phyloP scores from a whole-genome alignment of 2,329 filamentous ascomycete genomes.

The Helotiales sp. region DNA sequence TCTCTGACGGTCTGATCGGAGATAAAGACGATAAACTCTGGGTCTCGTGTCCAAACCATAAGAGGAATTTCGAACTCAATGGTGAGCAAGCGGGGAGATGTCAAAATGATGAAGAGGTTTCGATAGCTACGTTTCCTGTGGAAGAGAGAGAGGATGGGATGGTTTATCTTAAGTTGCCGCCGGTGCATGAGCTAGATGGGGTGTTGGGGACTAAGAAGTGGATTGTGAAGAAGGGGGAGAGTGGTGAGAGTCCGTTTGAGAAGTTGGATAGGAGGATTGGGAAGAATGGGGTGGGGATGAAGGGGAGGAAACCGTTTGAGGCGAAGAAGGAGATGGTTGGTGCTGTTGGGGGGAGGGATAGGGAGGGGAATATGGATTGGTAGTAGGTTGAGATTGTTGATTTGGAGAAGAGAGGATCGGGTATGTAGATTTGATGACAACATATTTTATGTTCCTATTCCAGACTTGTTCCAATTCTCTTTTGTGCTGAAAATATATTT shows the following conservation, averaged over 20 bases:
- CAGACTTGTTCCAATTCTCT: neutral
- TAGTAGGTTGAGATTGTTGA: conserved; percentile 12
- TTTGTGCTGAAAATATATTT: no score
- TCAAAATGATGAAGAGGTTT: conserved; percentile 71
- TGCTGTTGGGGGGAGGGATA: conserved; percentile 21
- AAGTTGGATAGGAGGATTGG: conserved; percentile 34
- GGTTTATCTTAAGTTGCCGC: conserved; percentile 79
- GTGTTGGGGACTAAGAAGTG: conserved; percentile 77
- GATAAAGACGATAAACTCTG: conserved; percentile 63
- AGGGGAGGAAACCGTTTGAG: conserved; percentile 29
- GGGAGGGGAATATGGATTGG: conserved; percentile 31
- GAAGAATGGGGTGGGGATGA: conserved; percentile 28
- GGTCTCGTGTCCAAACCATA: conserved; percentile 86
- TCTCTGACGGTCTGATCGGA: conserved; percentile 82
- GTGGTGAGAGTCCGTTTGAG: conserved; percentile 35
- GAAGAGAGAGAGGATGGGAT: conserved; percentile 75
- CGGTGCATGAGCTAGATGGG: conserved; percentile 76
- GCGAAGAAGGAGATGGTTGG: conserved; percentile 20
- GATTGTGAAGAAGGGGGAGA: conserved; percentile 74
- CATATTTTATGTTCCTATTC: neutral
- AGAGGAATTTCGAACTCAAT: conserved; percentile 80
- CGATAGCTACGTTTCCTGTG: conserved; percentile 78
- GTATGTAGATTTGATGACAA: neutral
- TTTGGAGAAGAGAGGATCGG: neutral
- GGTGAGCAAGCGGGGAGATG: conserved; percentile 68